Evolutionary conservation across 768 basidiomycete species (phyloP), one percentile per base, ranked within the genome.

Genomic region (Termitomyces sp.): DNA sequence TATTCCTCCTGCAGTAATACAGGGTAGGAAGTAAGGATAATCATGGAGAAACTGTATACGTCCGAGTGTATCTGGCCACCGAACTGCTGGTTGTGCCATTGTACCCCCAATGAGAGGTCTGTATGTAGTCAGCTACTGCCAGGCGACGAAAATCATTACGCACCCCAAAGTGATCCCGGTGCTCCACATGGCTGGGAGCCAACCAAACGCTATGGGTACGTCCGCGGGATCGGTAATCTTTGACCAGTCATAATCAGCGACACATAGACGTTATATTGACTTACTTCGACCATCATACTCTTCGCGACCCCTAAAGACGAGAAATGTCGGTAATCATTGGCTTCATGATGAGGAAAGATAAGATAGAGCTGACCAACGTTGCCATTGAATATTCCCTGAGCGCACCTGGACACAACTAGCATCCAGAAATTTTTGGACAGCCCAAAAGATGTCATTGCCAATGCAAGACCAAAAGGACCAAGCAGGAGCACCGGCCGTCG

Each of bases 401-500:
- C 38, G n/a, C 64, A 66, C 20, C 73, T 62, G 22, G 64, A 69
- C 3, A 70, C 44, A 4, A 73, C 66, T 2, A 70, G 45, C 33
- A 64, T 44, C 72, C 70, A 73, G 56, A 70, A 72, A 12, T 60
- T 64, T 20, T 63, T 66, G 1, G 71, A 71, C 5, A 73, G 52
- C 4, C 74, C 74, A 54, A 75, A 75, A 1, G 28, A 72, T 53
- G 66, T 70, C 75, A 61, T 73, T 45, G 57, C 69, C 52, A 63
- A 60, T 0, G 69, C 61, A 0, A 75, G 66, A 2, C 75, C 74
- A 28, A 71, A 54, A 1, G 72, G 67, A 13, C 73, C 75, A 14
- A 72, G 58, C 2, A 75, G 47, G 14, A 77, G 58, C 2, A 76
- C 61, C 0, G 74, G 73, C 9, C 69, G 60, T 24, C 76, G 66